Evolutionary conservation across 805 yeast species (phyloP), one percentile per base, ranked within the genome.

Genomic region (Cyberlindnera bimundalis): DNA sequence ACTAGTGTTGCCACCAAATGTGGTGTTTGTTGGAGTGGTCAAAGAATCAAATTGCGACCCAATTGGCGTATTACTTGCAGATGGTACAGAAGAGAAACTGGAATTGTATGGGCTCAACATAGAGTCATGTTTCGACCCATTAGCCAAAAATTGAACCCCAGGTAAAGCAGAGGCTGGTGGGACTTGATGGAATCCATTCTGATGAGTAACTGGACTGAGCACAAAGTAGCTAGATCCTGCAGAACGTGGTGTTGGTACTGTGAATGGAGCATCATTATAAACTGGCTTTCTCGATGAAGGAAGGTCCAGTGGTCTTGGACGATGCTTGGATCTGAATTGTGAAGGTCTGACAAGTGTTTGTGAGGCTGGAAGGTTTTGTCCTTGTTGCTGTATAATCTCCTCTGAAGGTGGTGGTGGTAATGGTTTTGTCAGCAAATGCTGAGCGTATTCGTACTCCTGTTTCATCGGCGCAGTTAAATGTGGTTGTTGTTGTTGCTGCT

Each of bases 241-340:
- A 15, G 58, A 48, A n/a, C 40, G 42, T 31, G 59, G 58, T 3
- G 55, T 49, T 10, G 52, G 57, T 2, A 39, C 52, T 2, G 48
- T 46, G 21, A 34, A 46, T 20, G 56, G 56, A 7, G 47, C 47
- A 40, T 52, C 58, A 26, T 42, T 50, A 21, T 49, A 52, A 11
- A 46, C 19, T 0, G 47, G 17, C 12, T 38, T 45, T 16, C 46
- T 35, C 6, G 46, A 11, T 14, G 35, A 3, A 1, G 48, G 42
- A 5, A 54, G 30, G 3, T 43, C 49, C 21, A 56, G 37, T 7
- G 60, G 60, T 12, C 52, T 45, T 23, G 60, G 60, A 34, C 60
- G 49, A 34, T 51, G 58, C 35, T 54, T 56, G 3, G 60, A 42
- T 37, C 52, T 48, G 44, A 48, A 56, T 30, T 53, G 55, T 4